Base-by-base conservation (phyloP, 495 filamentous ascomycete species). In the Sordaria brevicollis region DNA sequence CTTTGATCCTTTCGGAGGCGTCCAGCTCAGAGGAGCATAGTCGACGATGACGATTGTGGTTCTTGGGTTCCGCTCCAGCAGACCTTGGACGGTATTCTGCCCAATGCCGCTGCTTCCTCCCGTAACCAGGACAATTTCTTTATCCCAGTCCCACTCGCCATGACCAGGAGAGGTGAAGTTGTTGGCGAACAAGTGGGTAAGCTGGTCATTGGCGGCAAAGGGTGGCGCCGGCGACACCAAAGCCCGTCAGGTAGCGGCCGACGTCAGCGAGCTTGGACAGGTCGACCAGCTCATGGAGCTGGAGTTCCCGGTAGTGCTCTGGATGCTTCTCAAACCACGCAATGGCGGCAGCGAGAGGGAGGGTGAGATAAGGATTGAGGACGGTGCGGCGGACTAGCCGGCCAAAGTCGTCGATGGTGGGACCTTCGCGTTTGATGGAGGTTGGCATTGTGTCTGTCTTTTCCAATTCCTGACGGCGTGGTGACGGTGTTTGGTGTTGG, bases 61-160 rank as follows among this genome's bases (percentile, higher is more conserved):
- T 0, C 66, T n/a, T 17, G 70, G 62, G 66, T 77, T 75, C 13
- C 74, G 66, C 9, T 38, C 36, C 17, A 77, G 62, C 15, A 77
- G 69, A 6, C 38, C 66, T 38, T 74, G 69, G 8, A 70, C 70
- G 29, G 72, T 67, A 34, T 67, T 65, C 66, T 70, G 70, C 43
- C 74, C 74, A 49, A 77, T 68, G 19, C 76, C 74, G 35, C 70
- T 71, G 70, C 74, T 76, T 4, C 54, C 76, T 33, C 76, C 76
- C 13, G 74, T 77, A 11, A 77, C 71, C 17, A 77, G 54, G n/a
- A 77, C 76, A 35, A 77, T 76, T 57, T 77, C 74, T 11, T 70
- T 49, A 21, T 68, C 35, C 70, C 74, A 74, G 71, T 69, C 70
- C 75, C 76, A 77, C 35, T 77, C 76, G 25, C 67, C 74, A 3